These are phyloP conservation scores for Microsporum ferrugineum DNA, from an alignment of 2,329 filamentous ascomycete genomes.

Conservation along the genomic window DNA sequence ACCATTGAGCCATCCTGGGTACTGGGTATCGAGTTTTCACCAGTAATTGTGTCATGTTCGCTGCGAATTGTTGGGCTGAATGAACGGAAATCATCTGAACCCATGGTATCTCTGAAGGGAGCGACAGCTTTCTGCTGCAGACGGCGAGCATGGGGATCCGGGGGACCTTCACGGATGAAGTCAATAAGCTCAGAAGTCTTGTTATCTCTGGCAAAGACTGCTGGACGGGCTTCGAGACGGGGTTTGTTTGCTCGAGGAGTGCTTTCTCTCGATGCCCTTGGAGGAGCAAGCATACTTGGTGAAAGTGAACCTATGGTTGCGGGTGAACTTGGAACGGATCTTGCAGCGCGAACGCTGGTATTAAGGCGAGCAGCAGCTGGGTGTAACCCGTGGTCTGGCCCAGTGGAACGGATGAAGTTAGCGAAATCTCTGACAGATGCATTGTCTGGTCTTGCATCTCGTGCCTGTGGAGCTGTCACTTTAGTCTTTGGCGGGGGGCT, in stretches of 20 bases:
- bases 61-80: constrained; percentile 21
- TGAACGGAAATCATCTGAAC: constrained; percentile 58
- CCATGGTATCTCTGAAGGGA: constrained; percentile 73
- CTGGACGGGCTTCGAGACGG: constrained; percentile 60
- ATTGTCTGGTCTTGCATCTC: constrained; percentile 59
- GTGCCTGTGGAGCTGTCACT: constrained; percentile 36
- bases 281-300: background rate
- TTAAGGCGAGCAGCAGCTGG: background rate
- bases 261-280: background rate
- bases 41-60: constrained; percentile 18
- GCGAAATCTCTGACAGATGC: constrained; percentile 74
- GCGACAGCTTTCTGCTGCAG: constrained; percentile 67
- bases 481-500: constrained; percentile 4
- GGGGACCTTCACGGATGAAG: constrained; percentile 82
- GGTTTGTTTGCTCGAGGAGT: constrained; percentile 20
- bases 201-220: constrained; percentile 49
- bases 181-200: constrained; percentile 84
- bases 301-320: background rate
- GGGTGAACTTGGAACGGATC: background rate
- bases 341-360: background rate
- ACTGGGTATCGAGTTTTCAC: constrained; percentile 31
- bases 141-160: constrained; percentile 51
- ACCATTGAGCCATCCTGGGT: constrained; percentile 43
- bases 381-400: constrained; percentile 38
- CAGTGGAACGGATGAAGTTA: constrained; percentile 79